Base-by-base conservation (phyloP, 1,139 yeast species). In the Magnusiomyces ingens region DNA sequence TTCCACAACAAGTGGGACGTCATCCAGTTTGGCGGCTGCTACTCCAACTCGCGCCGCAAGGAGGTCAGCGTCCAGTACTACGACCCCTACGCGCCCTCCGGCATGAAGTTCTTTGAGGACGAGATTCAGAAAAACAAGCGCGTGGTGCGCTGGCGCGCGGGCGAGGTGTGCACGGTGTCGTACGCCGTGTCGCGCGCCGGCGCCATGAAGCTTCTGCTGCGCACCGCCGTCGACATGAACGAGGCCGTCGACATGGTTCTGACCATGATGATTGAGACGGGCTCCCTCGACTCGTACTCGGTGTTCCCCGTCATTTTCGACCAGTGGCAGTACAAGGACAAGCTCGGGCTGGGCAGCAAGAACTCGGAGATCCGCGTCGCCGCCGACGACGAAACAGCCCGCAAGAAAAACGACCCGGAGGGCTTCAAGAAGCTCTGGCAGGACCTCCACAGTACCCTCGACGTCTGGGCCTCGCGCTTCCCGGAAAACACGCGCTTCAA, bases 1-100 rank as follows among this genome's bases (percentile, higher is more conserved):
- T 15, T 45, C 15, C 13, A n/a, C 13, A 22, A 29, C 13, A 36
- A 45, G 5, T 45, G 48, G 48, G 48, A 45, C 38, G 32, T 45
- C 13, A 45, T 45, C 22, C 44, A 41, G n/a, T 18, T 41, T 11
- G 21, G 44, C 4, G 44, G 44, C 5, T 41, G 44, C 21, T 41
- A 15, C 12, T 8, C 44, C 3, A n/a, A n/a, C 4, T 3, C 19
- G 4, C 4, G 21, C 19, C 15, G 21, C 22, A 12, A n/a, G n/a
- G 19, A 15, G 11, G 19, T 15, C 4, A 41, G 21, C 4, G 5
- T 43, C 29, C 22, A 10, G 2, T 46, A 46, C 19, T 2, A 29
- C 35, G 49, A 46, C 13, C 49, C 49, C 21, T 22, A 45, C 11
- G 32, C 40, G 5, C 48, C n/a, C 5, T 4, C 17, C 13, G 41